Evolutionary conservation across 139 green algal species (phyloP), one percentile per base, ranked within the genome.

Genomic region (Chlorella vulgaris): DNA sequence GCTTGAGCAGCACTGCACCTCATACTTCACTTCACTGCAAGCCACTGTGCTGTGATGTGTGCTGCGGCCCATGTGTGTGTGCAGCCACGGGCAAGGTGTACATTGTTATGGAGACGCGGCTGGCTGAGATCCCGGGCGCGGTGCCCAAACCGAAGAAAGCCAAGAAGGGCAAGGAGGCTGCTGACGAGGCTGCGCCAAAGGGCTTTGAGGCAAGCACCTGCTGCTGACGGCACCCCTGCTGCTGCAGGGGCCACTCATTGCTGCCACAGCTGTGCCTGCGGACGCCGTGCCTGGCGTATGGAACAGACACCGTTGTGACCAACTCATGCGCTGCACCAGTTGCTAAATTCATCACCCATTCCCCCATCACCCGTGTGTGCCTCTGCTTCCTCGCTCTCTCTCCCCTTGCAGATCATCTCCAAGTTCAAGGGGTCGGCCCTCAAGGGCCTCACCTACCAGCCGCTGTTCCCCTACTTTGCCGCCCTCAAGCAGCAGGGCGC

Each of bases 381-480:
- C 42, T 43, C 69, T 39, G 50, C 29, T 33, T 69, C 28, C 24
- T 55, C 47, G 47, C 47, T 28, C 55, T 65, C 22, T 29, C 55
- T 65, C 22, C 55, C 55, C 55, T 7, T 55, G 26, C 85, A 94
- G 90, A 67, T 98, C 26, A 77, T 99, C 31, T 58, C 80, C 38
- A 96, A 91, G 76, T 81, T 88, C 33, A 53, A 43, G 35, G 97
- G 97, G 33, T 78, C 62, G 6, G 90, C 97, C 15, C 88, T 99
- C 50, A 93, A 93, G 82, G 96, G 95, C 10, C 83, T 86, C 26
- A 85, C 75, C 24, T 99, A 99, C 88, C 74, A 89, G 81, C 97
- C 97, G 4, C 90, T 99, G n/a, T 99, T 99, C 83, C 86, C 88
- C 15, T 99, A 96, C 84, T 99, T 98, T 75, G 83, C 77, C n/a